Evolutionary conservation across 2,329 filamentous ascomycete genomes (phyloP).

Genomic region (Lachnellula cervina): DNA sequence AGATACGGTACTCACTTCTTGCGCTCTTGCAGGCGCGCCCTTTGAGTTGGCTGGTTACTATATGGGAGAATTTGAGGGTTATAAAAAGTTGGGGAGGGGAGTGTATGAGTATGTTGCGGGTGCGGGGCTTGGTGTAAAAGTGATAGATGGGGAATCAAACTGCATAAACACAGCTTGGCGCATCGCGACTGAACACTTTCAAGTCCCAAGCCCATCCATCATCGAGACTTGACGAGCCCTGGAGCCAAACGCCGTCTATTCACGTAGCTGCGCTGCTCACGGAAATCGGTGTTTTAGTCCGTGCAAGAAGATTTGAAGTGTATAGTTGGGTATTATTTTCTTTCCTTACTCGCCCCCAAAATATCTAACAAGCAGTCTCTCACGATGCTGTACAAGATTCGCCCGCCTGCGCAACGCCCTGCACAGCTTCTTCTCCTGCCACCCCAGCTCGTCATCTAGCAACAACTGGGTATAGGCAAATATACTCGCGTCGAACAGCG

Average conservation of each 20-base stretch:
- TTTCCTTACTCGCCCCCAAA: slow-evolving; percentile 22
- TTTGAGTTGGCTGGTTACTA: no score
- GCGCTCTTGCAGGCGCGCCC: background rate
- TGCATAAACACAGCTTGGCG: background rate
- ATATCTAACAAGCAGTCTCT: slow-evolving; percentile 45
- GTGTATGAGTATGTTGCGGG: background rate
- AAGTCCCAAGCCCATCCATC: background rate
- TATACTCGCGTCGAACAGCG: slow-evolving; percentile 79
- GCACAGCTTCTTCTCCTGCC: slow-evolving; percentile 58
- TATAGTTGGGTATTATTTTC: background rate
- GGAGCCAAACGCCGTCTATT: background rate
- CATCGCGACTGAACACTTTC: background rate
- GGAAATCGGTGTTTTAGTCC: no score
- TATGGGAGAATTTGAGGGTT: background rate
- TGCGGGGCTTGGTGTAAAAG: background rate
- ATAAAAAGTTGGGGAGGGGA: background rate
- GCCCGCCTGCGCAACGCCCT: slow-evolving; percentile 51
- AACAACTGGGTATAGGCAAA: slow-evolving; percentile 88
- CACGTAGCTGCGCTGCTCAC: background rate
- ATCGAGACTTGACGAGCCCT: background rate
- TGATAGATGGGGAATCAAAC: background rate
- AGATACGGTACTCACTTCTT: background rate
- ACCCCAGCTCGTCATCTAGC: slow-evolving; percentile 53
- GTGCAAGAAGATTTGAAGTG: background rate
- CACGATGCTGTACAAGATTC: slow-evolving; percentile 61